These are phyloP conservation scores for Trypanosoma theileri DNA, from an alignment of 208 protist species.

Conservation along the genomic window DNA sequence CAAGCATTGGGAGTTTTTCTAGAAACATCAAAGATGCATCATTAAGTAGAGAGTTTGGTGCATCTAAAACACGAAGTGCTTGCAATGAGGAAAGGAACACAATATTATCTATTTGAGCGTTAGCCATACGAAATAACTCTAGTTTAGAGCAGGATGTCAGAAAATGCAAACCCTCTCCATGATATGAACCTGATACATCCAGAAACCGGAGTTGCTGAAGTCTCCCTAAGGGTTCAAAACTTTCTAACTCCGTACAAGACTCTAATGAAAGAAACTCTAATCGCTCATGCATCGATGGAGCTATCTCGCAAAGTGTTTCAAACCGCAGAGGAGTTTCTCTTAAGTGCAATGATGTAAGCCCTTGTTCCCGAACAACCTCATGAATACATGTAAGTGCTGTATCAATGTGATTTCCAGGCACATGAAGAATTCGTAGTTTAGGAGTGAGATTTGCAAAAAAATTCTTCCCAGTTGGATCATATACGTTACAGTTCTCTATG, in stretches of 20 bases:
- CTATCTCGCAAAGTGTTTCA: conserved; percentile 61
- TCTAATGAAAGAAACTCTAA: conserved; percentile 76
- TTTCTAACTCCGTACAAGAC: conserved; percentile 47
- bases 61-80: conserved; percentile 69
- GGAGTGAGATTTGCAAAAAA: conserved; percentile 56
- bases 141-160: conserved; percentile 48
- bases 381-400: conserved; percentile 46
- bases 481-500: conserved; percentile 73
- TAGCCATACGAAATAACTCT: conserved; percentile 72
- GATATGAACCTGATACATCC: conserved; percentile 62
- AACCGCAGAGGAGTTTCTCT: conserved; percentile 54
- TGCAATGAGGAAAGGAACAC: conserved; percentile 52
- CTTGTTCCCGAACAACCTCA: conserved; percentile 28
- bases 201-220: conserved; percentile 65
- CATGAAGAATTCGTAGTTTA: conserved; percentile 52
- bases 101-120: conserved; percentile 60
- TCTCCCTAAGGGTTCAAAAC: conserved; percentile 49
- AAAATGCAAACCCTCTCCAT: conserved; percentile 54
- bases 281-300: conserved; percentile 35
- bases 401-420: conserved; percentile 63
- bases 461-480: conserved; percentile 65
- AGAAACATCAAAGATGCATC: conserved; percentile 65
- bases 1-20: conserved; percentile 54
- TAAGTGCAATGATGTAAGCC: conserved; percentile 50
- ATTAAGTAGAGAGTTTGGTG: conserved; percentile 45